These are phyloP conservation scores for Hansenula lynferdii DNA, from an alignment of 1,139 yeast genomes.

Conservation along the genomic window DNA sequence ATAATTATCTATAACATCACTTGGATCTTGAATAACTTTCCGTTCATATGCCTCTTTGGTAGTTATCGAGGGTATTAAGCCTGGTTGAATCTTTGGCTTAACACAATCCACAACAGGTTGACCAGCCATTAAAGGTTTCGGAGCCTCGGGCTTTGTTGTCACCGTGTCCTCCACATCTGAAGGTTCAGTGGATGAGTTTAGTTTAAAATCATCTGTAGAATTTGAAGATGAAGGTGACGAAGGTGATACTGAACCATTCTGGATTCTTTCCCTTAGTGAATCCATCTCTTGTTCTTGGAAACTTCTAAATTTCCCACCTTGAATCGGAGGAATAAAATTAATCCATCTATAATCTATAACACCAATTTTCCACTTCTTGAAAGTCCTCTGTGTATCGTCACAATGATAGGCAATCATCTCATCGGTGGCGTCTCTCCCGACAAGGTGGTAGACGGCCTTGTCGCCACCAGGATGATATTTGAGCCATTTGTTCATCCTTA, in stretches of 20 bases:
- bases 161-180: constrained; percentile 12
- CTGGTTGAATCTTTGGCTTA: constrained; percentile 47
- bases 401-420: constrained; percentile 84
- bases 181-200: constrained; percentile 10
- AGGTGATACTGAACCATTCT: neutral
- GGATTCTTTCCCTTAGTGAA: neutral
- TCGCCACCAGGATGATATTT: constrained; percentile 85
- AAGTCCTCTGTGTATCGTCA: constrained; percentile 46
- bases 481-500: constrained; percentile 69
- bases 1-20: constrained; percentile 45
- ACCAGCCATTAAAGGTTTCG: too few species aligned
- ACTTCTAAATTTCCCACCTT: constrained; percentile 58
- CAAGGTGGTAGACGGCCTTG: constrained; percentile 74
- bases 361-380: constrained; percentile 61
- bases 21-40: constrained; percentile 49
- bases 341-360: constrained; percentile 58
- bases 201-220: constrained; percentile 1
- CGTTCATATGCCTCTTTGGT: constrained; percentile 32
- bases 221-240: neutral
- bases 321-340: constrained; percentile 82
- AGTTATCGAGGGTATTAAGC: constrained; percentile 33
- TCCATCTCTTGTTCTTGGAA: constrained; percentile 16
- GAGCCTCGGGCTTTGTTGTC: neutral
- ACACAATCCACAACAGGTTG: constrained; percentile 31
- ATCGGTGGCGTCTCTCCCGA: constrained; percentile 88